Percentiles rank a stretch among this genome's conserved stretches.
phyloP scores from a whole-genome alignment of 208 protist species.

The Novymonas esmeraldas region DNA sequence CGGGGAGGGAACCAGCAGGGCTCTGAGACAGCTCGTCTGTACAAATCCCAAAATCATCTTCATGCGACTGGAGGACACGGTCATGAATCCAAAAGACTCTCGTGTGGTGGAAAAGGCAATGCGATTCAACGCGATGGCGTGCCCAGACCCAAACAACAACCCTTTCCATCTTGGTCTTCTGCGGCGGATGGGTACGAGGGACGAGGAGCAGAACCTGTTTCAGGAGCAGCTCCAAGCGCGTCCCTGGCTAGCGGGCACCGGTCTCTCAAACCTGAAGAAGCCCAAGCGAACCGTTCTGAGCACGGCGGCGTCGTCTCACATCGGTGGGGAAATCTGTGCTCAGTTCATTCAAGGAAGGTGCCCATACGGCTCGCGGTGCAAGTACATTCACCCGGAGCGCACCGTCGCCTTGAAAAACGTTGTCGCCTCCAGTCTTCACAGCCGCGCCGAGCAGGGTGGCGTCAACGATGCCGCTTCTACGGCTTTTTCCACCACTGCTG shows the following conservation, averaged over 20 bases:
- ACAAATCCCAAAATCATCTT: conserved; percentile 82
- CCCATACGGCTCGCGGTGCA: conserved; percentile 55
- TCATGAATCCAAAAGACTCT: conserved; percentile 48
- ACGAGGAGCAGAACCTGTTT: conserved; percentile 72
- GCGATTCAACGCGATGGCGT: conserved; percentile 68
- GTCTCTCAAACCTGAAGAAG: conserved; percentile 14
- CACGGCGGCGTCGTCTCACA: conserved; percentile 32
- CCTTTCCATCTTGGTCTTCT: conserved; percentile 81
- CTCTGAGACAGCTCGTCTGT: conserved; percentile 70
- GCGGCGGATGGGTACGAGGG: conserved; percentile 70
- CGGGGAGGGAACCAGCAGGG: conserved; percentile 57
- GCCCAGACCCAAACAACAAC: conserved; percentile 76
- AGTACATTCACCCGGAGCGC: conserved; percentile 56
- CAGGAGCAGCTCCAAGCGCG: conserved; percentile 57
- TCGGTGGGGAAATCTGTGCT: conserved; percentile 50
- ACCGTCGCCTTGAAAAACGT: conserved; percentile 41
- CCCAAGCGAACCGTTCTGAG: conserved; percentile 26
- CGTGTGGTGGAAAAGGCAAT: conserved; percentile 65
- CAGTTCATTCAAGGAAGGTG: conserved; percentile 57
- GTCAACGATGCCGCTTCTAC: conserved; percentile 14
- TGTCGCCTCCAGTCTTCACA: conserved; percentile 30
- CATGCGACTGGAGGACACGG: conserved; percentile 67
- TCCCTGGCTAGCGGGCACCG: conserved; percentile 55
- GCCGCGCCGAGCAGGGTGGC: conserved; percentile 18
- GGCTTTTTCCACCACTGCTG: conserved; percentile 30